phyloP scores from a whole-genome alignment of 139 green algal species.

The Coelastrella sp. region DNA sequence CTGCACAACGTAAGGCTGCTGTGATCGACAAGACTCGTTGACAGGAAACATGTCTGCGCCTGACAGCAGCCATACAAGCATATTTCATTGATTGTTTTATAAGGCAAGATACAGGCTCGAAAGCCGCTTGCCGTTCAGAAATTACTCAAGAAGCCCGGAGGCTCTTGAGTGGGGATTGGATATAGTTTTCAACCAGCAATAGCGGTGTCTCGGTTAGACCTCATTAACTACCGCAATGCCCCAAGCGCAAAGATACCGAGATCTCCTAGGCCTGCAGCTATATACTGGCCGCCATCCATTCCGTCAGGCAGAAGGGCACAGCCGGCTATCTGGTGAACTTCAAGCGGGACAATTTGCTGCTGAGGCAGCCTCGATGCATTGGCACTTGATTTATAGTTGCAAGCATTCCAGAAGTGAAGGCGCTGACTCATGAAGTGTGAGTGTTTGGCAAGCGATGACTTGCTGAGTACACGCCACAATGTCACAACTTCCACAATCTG shows the following conservation, averaged over 20 bases:
- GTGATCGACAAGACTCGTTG: too few species aligned
- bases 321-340: neutral
- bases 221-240: conserved; percentile 82
- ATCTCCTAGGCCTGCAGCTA: neutral
- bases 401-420: too few species aligned
- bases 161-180: conserved; percentile 53
- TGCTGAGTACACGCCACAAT: too few species aligned
- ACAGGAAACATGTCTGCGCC: neutral
- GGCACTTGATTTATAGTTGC: too few species aligned
- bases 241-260: conserved; percentile 80
- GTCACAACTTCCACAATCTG: too few species aligned
- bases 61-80: neutral
- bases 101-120: conserved; percentile 12
- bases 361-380: too few species aligned
- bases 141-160: conserved; percentile 32
- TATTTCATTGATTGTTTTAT: neutral
- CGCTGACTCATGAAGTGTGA: too few species aligned
- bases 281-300: neutral
- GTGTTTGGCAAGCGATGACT: too few species aligned
- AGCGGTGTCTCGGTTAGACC: conserved; percentile 76
- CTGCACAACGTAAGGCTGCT: too few species aligned
- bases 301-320: neutral
- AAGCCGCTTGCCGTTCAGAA: conserved; percentile 28
- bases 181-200: conserved; percentile 87
- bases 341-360: neutral